Conservation (phyloP, 2,329 filamentous ascomycete genomes). For the Sclerotinia glacialis region DNA sequence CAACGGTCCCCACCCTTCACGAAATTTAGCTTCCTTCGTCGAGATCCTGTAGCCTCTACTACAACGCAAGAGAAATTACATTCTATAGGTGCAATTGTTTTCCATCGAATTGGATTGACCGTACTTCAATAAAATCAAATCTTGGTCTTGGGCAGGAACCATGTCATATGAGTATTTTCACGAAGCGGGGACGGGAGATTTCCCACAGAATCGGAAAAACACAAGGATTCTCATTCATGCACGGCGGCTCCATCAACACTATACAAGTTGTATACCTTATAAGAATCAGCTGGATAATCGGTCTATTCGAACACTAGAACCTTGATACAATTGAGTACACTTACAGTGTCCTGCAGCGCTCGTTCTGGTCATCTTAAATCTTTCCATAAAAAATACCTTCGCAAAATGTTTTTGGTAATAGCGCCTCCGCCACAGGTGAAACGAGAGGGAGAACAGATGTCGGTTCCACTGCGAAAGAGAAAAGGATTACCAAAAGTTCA, state of each 20-base stretch:
- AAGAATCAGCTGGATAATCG: not conserved
- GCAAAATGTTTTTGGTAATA: slow-evolving; percentile 19
- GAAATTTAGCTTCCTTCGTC: not conserved
- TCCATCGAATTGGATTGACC: not conserved
- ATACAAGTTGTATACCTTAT: not conserved
- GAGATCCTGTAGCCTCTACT: not conserved
- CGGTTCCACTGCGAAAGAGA: slow-evolving; percentile 1
- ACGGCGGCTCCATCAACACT: not conserved
- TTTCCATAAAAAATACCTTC: not conserved
- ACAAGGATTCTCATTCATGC: not conserved
- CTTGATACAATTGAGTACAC: not conserved
- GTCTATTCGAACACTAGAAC: not conserved
- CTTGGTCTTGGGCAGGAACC: not conserved
- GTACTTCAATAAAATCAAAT: not conserved
- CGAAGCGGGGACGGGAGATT: not conserved
- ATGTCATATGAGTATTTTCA: not conserved
- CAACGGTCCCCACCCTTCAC: not conserved
- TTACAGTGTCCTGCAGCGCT: not conserved
- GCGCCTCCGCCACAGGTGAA: not conserved
- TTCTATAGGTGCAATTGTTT: not conserved
- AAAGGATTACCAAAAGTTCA: slow-evolving; percentile 17
- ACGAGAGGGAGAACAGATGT: not conserved
- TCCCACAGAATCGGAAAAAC: not conserved
- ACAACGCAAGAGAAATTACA: not conserved
- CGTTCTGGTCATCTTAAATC: not conserved